Evolutionary conservation across 345 rosid species (phyloP), one percentile per base, ranked within the genome.

Genomic region (Gossypium australe): DNA sequence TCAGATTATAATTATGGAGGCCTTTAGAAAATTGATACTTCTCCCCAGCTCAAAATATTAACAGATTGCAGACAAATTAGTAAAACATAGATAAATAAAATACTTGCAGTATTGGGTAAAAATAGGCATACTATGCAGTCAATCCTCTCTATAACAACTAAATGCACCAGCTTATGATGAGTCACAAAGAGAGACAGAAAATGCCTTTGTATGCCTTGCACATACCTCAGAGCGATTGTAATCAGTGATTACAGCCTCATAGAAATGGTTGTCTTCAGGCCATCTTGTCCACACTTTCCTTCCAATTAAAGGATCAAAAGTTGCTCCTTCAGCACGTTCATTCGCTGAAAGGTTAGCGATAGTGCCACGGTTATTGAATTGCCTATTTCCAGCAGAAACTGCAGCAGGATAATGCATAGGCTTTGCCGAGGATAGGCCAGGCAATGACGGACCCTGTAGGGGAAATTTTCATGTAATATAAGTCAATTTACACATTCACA

Each of bases 251-350:
- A 89, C 88, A 79, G 99, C 99, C 85, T 91, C 90, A 61, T 95
- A 95, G 80, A 93, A 95, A 82, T 71, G 83, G 79, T 93, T 91
- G 77, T 95, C 99, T 59, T 87, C 98, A 63, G 99, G 99, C 98
- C 99, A 95, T 80, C 86, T 91, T 69, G 99, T 60, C 64, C 64
- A 60, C 41, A 60, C 64, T 60, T 60, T 60, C 41, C 41, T 60
- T 2, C 64, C 64, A 11, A 60, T 27, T 60, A 25, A 60, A 43
- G 38, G 9, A 25, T 60, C 64, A 60, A 60, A 60, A 27, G 9
- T 60, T 1, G 64, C 17, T 13, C 64, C 64, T 60, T 60, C 64
- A 12, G 41, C 41, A 60, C 3, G 64, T 25, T 25, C 64, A 25
- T 60, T 60, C 8, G 41, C 64, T 17, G 43, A 60, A 60, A 27